Evolutionary conservation across 1,284 basidiomycete genomes (phyloP), one percentile per base, ranked within the genome.

Genomic region (Stygiomarasmius scandens): DNA sequence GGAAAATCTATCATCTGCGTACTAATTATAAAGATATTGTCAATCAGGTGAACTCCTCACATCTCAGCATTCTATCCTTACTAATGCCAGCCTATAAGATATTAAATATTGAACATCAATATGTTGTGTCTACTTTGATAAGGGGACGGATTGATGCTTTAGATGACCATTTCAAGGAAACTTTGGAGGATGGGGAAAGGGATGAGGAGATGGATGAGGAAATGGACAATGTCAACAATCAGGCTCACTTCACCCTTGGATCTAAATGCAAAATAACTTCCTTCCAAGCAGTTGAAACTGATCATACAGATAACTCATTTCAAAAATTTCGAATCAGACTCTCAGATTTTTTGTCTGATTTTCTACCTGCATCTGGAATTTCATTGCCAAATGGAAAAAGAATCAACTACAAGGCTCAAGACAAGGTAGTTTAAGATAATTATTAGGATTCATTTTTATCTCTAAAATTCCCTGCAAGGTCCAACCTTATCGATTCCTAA

Each of bases 31-130:
- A 56, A 27, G 52, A 63, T 20, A 54, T 56, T 29, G 59, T 23
- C 3, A 14, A 22, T 11, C 61, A 63, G 59, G 61, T 63, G 23
- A 34, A 59, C 56, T 25, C 19, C 24, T 47, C 43, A 16, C 48
- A 44, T 47, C 32, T 22, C n/a, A 20, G 24, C 10, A 38, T 20
- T 3, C 8, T 16, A 38, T 11, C 41, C 34, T 20, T 3, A 12
- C 10, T 38, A 10, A 43, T 49, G n/a, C n/a, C n/a, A n/a, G n/a
- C n/a, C n/a, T n/a, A 19, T 38, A 41, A 71, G 70, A 67, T 70
- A 38, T 50, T 69, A 41, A 16, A 52, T 16, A 56, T 64, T 16
- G 60, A 69, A 46, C 69, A 71, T 44, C 49, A 53, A 23, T 23
- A 45, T 23, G n/a, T 63, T 22, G 59, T 66, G 1, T 25, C 60